Evolutionary conservation across 495 filamentous ascomycete species (phyloP), one percentile per base, ranked within the genome.

Genomic region (Tuber calosporum): DNA sequence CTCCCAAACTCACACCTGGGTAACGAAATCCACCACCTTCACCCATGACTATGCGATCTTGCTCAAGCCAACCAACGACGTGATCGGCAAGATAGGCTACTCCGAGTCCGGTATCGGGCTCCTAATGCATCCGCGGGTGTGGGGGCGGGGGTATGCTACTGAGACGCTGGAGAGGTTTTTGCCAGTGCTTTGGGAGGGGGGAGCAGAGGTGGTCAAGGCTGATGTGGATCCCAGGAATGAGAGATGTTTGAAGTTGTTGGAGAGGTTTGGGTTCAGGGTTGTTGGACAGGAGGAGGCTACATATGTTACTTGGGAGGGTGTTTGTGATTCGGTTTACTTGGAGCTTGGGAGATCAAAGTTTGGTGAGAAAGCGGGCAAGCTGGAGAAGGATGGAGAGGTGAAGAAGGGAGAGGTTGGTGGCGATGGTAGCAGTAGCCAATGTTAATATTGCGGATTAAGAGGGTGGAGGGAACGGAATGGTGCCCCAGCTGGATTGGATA

Each of bases 161-260:
- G 75, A 77, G 40, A 70, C 67, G 15, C 67, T 70, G 45, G 13
- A 38, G 30, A 53, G 30, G 13, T 68, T 69, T 26, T 69, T 77
- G 30, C 67, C 76, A 42, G 7, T 37, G 20, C 67, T 72, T 26
- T 77, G 69, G 75, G 53, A 30, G 38, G 48, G 38, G 8, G 53
- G 69, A 11, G 15, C 30, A 1, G 22, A 37, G 26, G 15, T 26
- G 45, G 19, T 76, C 30, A 41, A 8, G 30, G 75, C 73, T 9
- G 70, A 76, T 68, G 69, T 76, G 6, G 73, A 77, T 37, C 73
- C 75, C 13, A 72, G 74, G n/a, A 76, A 77, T 69, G 22, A 22
- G 11, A 67, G 48, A 26, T 66, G 58, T 69, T 76, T 76, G 48
- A 22, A 34, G 7, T 17, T 77, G 53, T 15, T 77, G 19, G 19